Evolutionary conservation across 371 early-diverging fungal genomes (phyloP), one percentile per base, ranked within the genome.

Genomic region (Apophysomyces elegans): DNA sequence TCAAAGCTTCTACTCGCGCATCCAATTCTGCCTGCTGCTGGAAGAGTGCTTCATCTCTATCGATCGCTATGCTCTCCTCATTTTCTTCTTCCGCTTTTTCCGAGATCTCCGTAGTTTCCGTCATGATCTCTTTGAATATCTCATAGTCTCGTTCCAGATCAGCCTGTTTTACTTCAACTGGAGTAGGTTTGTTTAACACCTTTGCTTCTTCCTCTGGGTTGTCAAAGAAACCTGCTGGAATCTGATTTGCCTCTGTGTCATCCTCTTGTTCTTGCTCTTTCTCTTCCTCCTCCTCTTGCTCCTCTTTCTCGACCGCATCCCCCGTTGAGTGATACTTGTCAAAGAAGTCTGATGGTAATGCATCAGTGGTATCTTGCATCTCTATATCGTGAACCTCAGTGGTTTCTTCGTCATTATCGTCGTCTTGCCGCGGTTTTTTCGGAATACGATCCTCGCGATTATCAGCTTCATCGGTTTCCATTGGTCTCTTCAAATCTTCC

Each of bases 201-300:
- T 69, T 70, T n/a, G 84, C 81, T 56, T 83, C 83, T 68, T 75
- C 71, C 59, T 77, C 77, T 37, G 80, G 75, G 63, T 79, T 71
- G 58, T 83, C 83, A 70, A 83, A 83, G 45, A 83, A 83, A 13
- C 83, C 83, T 26, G 69, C 59, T 36, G 81, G 84, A 11, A 80
- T 41, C 58, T 47, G 1, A 63, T 32, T 50, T 50, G 32, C 32
- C 32, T 26, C 32, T 2, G 32, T 26, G 32, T 26, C 32, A 26
- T 26, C 32, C 32, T 26, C 32, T 2, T 26, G 32, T 3, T 26
- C 32, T 26, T 26, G 32, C 2, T 26, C 32, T 26, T 26, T 38
- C 46, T 39, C 43, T 14, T 21, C 3, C 35, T 43, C 56, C 21
- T 63, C 32, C 45, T 64, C 37, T 60, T 58, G 41, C 37, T 46